Evolutionary conservation across 73 alveolate species (phyloP).

Genomic region (Effrenium voratum): DNA sequence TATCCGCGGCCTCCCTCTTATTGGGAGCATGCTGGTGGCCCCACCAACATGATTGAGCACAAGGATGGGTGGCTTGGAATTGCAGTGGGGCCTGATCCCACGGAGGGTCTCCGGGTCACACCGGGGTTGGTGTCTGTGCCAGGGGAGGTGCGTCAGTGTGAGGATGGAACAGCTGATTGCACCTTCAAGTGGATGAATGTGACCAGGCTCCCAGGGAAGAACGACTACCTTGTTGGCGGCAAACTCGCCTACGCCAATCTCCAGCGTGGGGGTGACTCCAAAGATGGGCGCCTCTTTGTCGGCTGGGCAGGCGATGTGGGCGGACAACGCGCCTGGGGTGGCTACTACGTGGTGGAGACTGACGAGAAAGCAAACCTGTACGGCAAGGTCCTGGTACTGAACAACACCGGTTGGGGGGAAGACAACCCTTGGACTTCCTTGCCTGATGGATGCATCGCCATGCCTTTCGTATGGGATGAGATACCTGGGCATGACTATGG

Average conservation of each 20-base stretch:
- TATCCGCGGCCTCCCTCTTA: no score
- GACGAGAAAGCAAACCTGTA: neutral
- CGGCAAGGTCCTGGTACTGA: neutral
- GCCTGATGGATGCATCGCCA: neutral
- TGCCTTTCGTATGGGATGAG: neutral
- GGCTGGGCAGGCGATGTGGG: neutral
- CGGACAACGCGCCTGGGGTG: neutral
- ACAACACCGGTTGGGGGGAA: neutral
- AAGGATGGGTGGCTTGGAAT: neutral
- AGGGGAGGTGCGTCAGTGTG: conserved; percentile 11
- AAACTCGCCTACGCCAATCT: neutral
- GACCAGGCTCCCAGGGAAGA: neutral
- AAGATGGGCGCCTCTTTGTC: neutral
- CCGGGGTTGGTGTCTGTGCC: neutral
- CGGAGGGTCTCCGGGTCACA: neutral
- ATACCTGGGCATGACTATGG: neutral
- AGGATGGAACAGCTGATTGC: conserved; percentile 3
- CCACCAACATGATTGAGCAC: neutral
- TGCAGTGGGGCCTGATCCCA: neutral
- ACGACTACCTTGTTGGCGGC: neutral
- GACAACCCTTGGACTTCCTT: neutral
- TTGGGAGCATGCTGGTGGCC: no score
- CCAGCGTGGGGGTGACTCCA: neutral
- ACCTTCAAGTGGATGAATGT: conserved; percentile 2
- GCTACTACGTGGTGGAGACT: neutral